Conservation (phyloP, 192 early-diverging fungal species). For the Neocallimastix lanati region DNA sequence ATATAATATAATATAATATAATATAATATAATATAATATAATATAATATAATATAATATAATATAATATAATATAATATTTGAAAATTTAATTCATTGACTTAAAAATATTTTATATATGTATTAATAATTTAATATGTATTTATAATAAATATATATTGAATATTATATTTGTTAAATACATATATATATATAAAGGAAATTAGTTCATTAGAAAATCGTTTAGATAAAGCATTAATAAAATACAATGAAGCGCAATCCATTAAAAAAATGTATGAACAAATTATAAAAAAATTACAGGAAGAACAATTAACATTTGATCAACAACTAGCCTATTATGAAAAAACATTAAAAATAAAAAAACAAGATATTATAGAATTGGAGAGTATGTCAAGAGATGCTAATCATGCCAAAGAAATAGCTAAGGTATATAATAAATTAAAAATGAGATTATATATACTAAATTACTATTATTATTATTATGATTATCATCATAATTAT, state of each 20-base stretch:
- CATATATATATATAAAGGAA: no score
- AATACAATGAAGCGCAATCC: conserved; percentile 45
- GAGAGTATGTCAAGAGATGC: conserved; percentile 41
- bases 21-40: no score
- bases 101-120: no score
- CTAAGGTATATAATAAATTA: not conserved
- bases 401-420: conserved; percentile 34
- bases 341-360: conserved; percentile 28
- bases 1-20: no score
- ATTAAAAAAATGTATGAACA: conserved; percentile 40
- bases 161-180: no score
- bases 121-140: no score
- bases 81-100: no score
- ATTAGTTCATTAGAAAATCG: conserved; percentile 37
- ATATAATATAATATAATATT: no score
- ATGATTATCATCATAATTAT: no score
- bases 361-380: conserved; percentile 31
- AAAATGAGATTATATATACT: no score
- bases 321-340: conserved; percentile 40
- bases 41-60: not conserved
- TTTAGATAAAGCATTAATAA: conserved; percentile 42
- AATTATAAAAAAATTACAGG: conserved; percentile 35
- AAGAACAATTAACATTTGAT: conserved; percentile 39
- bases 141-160: no score
- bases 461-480: no score